Percentiles rank a stretch among this genome's conserved stretches.
Evolutionary conservation across 2,329 filamentous ascomycete genomes (phyloP).

Genomic region (Cladorrhinum sp.): DNA sequence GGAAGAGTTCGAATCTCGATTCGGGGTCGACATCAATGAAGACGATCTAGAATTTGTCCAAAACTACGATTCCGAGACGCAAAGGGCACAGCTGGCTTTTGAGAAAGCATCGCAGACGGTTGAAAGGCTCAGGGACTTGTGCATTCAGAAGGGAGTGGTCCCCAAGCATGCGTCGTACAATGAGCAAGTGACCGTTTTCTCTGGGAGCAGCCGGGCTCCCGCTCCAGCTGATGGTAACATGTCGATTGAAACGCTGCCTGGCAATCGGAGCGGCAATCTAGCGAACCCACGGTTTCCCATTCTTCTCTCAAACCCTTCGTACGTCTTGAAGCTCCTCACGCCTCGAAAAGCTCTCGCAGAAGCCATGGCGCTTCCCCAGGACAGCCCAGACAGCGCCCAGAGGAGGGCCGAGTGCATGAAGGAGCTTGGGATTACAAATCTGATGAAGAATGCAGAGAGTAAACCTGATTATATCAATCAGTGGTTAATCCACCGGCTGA

Average conservation of each 20-base stretch:
- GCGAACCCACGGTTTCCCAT: conserved; percentile 42
- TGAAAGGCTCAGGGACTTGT: conserved; percentile 37
- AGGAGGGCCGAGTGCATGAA: conserved; percentile 43
- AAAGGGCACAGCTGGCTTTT: conserved; percentile 34
- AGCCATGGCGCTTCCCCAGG: conserved; percentile 37
- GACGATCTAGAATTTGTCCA: conserved; percentile 45
- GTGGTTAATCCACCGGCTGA: conserved; percentile 52
- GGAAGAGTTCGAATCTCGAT: conserved; percentile 19
- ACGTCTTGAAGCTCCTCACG: conserved; percentile 44
- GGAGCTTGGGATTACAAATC: conserved; percentile 46
- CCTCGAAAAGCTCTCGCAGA: conserved; percentile 40
- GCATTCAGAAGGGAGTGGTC: conserved; percentile 42
- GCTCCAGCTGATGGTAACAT: conserved; percentile 38
- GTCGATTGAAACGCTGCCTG: conserved; percentile 32
- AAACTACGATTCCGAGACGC: conserved; percentile 40
- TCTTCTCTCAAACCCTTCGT: conserved; percentile 48
- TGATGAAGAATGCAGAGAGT: conserved; percentile 39
- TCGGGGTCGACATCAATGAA: conserved; percentile 29
- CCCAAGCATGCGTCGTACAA: conserved; percentile 40
- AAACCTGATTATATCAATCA: conserved; percentile 48
- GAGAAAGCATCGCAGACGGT: conserved; percentile 35
- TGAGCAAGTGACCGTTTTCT: conserved; percentile 41
- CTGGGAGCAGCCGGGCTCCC: conserved; percentile 27
- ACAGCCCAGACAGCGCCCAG: conserved; percentile 34
- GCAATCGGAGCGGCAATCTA: conserved; percentile 27